Evolutionary conservation across 495 filamentous ascomycete genomes (phyloP).

Genomic region (Penicillium waksmanii): DNA sequence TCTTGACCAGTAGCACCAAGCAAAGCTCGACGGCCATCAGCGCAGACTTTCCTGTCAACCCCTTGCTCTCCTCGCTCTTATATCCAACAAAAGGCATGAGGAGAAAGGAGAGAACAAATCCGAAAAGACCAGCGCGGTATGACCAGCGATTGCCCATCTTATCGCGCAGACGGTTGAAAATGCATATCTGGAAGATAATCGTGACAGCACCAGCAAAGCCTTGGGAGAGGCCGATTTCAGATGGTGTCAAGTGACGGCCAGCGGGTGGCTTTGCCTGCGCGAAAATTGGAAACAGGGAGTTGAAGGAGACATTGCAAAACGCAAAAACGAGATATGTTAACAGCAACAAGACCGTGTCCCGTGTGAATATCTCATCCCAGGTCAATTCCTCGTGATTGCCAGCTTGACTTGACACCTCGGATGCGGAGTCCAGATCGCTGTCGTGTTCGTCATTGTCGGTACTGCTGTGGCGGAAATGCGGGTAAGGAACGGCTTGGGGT

Average conservation of each 20-base stretch:
- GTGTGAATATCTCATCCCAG: conserved; percentile 63
- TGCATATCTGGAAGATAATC: conserved; percentile 83
- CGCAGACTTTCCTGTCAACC: conserved; percentile 58
- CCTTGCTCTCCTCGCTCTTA: conserved; percentile 54
- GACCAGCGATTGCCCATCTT: conserved; percentile 83
- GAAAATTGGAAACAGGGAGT: conserved; percentile 91
- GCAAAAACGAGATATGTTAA: conserved; percentile 86
- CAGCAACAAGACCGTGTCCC: conserved; percentile 79
- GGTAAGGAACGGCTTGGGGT: conserved; percentile 23
- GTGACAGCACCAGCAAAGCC: conserved; percentile 83
- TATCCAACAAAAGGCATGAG: conserved; percentile 91
- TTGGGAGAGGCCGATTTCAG: conserved; percentile 82
- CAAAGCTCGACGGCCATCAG: conserved; percentile 73
- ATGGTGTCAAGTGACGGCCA: conserved; percentile 74
- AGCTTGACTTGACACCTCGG: conserved; percentile 43
- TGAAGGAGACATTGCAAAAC: conserved; percentile 85
- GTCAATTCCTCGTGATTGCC: conserved; percentile 45
- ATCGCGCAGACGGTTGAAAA: conserved; percentile 79
- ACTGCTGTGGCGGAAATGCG: conserved; percentile 27
- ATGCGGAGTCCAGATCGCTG: conserved; percentile 47
- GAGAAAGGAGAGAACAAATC: conserved; percentile 80
- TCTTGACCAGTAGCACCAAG: conserved; percentile 80
- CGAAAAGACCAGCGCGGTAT: conserved; percentile 78
- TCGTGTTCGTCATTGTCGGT: conserved; percentile 41
- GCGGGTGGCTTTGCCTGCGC: conserved; percentile 71